Base-by-base conservation (phyloP, 1,284 basidiomycete genomes). In the Lentinus polychrous region DNA sequence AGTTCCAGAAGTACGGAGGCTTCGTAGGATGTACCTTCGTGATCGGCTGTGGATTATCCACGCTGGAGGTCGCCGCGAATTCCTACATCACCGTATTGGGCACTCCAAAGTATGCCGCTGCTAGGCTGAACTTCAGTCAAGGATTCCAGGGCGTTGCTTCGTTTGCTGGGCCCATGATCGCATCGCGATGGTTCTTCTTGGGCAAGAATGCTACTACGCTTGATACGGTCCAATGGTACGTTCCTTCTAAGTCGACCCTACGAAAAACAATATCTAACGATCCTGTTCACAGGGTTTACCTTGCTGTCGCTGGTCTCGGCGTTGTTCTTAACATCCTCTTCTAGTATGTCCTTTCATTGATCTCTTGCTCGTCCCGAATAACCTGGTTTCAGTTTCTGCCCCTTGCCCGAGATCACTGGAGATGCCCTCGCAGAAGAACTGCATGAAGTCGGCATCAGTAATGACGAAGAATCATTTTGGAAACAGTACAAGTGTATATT, bases 111-210 rank as follows among this genome's bases (percentile, higher is more conserved):
- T 80, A 83, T 60, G 87, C 88, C 43, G 83, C 86, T 8, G 82
- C 85, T 60, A 78, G 88, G 39, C 74, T 92, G 33, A 88, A 90
- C 61, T 85, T 91, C 61, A 86, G 83, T 46, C 89, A 91, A 66
- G 83, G 84, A 1, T 90, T 87, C 70, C 86, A 91, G 63, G 86
- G 89, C 41, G 71, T 91, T 34, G 87, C 86, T 0, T 80, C 81
- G 0, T 88, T 91, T 59, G 73, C 83, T 18, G 89, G 89, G 0
- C 88, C 89, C 22, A 75, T 91, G 56, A 91, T 91, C 57, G 87
- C 86, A 18, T 81, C 82, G 14, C 67, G 72, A 38, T 87, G 81
- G 72, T 91, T 91, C 70, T 88, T 88, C 72, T 69, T 66, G 5
- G 85, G 77, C 2, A 74, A 66, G 46, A 81, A 87, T 61, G 74